Base-by-base conservation (phyloP, 768 basidiomycete species). In the Kwoniella mangroviensis region DNA sequence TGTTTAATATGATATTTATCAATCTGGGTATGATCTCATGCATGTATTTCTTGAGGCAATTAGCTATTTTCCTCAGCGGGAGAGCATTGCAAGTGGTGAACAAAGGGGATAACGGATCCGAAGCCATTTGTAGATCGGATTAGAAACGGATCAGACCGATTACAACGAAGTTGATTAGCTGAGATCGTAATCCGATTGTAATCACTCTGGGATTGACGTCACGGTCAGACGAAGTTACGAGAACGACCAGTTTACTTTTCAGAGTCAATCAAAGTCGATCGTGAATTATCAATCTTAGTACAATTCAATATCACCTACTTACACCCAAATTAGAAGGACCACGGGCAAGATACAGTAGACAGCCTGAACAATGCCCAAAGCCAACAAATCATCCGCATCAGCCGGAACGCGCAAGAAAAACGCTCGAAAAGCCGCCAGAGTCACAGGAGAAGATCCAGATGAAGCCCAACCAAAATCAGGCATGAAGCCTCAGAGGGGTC, bases 351-450 rank as follows among this genome's bases (percentile, higher is more conserved):
- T 34, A 34, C 45, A 49, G 2, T 49, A 49, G 19, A 13, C 45
- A 49, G 45, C 45, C 13, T 7, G 34, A 34, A 67, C 34, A 13
- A 69, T 69, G 63, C 63, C 69, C 24, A 67, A 82, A 80, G 75
- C 77, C 34, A 73, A 66, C 68, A 93, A 92, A 79, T 91, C 91
- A 3, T 95, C 93, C 4, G 93, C 94, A 24, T 86, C 89, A 0
- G 89, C 92, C 0, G 92, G 85, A 4, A 98, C 95, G 10, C 89
- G 94, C 69, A 97, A 96, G 86, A 98, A 97, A 83, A 92, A 96
- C 81, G 91, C 91, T 17, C 88, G 90, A 70, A 94, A 91, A 79
- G 87, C 88, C 1, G 85, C 85, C 17, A 85, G 53, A 26, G 54
- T 19, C 15, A 34, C 55, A 7, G 83, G 75, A n/a, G 76, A 77